These are phyloP conservation scores for Rhodotorula sp. DNA, from an alignment of 1,284 basidiomycete species.

Conservation along the genomic window DNA sequence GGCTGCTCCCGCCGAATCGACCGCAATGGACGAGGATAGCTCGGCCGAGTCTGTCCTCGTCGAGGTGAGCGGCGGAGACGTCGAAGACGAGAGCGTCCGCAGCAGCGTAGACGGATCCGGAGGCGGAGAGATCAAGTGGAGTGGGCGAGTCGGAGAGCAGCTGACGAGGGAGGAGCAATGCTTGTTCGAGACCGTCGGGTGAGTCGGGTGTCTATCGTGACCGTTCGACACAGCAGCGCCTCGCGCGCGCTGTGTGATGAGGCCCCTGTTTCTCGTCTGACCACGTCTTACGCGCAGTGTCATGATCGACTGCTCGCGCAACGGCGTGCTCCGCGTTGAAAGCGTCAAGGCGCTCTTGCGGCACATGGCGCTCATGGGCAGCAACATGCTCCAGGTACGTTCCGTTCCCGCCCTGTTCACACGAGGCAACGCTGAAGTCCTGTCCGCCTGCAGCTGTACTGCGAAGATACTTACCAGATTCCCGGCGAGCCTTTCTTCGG, in stretches of 20 bases:
- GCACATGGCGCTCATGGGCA: constrained; percentile 48
- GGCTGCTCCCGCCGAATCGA: not conserved
- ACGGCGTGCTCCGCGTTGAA: constrained; percentile 49
- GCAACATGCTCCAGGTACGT: constrained; percentile 49
- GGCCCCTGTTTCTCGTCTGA: not conserved
- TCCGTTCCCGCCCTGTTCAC: too few species aligned
- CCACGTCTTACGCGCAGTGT: constrained; percentile 35
- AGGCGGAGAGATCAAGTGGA: constrained; percentile 30
- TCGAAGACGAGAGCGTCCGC: not conserved
- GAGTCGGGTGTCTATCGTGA: not conserved
- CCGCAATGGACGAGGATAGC: constrained; percentile 20
- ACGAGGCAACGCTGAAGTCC: not conserved
- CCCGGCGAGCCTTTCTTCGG: constrained; percentile 52
- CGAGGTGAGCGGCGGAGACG: not conserved
- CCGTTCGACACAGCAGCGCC: too few species aligned
- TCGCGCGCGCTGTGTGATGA: not conserved
- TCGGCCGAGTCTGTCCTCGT: not conserved
- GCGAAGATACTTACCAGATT: constrained; percentile 50
- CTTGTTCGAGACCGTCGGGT: constrained; percentile 42
- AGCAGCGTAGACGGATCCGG: not conserved
- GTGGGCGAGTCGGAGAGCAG: constrained; percentile 29
- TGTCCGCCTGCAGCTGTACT: constrained; percentile 24
- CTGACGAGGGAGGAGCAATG: constrained; percentile 37
- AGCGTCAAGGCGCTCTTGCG: constrained; percentile 47
- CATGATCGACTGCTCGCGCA: constrained; percentile 53